These are phyloP conservation scores for Aspergillus asperescens DNA, from an alignment of 495 filamentous ascomycete genomes.

Conservation along the genomic window DNA sequence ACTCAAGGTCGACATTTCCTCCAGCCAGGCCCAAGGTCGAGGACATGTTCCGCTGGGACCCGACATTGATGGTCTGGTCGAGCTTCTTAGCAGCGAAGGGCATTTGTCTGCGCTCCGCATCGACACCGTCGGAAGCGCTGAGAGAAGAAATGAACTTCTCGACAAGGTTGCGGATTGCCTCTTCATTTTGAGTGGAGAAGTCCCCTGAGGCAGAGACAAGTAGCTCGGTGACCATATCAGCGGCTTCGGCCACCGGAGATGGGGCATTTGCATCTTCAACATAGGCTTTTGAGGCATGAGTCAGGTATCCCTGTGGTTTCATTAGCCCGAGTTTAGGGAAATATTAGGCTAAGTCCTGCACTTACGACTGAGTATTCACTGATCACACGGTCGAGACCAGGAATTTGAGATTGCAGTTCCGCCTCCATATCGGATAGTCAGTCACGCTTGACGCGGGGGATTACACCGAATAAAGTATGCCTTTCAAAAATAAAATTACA, in stretches of 20 bases:
- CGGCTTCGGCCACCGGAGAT: conserved; percentile 79
- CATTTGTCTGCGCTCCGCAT: conserved; percentile 62
- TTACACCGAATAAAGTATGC: neutral
- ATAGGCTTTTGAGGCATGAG: conserved; percentile 82
- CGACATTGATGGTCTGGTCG: conserved; percentile 93
- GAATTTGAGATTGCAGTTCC: conserved; percentile 81
- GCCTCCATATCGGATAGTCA: conserved; percentile 65
- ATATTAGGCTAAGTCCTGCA: conserved; percentile 9
- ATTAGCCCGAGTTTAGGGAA: conserved; percentile 12
- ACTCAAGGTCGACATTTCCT: conserved; percentile 84
- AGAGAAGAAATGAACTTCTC: conserved; percentile 83
- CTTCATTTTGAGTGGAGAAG: conserved; percentile 61
- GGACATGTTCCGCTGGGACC: conserved; percentile 88
- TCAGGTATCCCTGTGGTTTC: conserved; percentile 66
- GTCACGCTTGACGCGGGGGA: neutral
- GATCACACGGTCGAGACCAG: conserved; percentile 82
- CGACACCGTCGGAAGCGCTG: conserved; percentile 63
- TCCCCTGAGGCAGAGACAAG: conserved; percentile 88
- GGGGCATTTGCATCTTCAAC: conserved; percentile 61
- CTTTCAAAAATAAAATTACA: neutral
- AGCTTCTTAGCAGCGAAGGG: conserved; percentile 75
- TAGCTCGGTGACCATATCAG: conserved; percentile 73
- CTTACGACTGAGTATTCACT: conserved; percentile 80
- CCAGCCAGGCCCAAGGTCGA: conserved; percentile 86
- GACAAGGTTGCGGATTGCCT: conserved; percentile 76